phyloP scores from a whole-genome alignment of 495 filamentous ascomycete genomes.

The Hapsidospora chrysogenum region DNA sequence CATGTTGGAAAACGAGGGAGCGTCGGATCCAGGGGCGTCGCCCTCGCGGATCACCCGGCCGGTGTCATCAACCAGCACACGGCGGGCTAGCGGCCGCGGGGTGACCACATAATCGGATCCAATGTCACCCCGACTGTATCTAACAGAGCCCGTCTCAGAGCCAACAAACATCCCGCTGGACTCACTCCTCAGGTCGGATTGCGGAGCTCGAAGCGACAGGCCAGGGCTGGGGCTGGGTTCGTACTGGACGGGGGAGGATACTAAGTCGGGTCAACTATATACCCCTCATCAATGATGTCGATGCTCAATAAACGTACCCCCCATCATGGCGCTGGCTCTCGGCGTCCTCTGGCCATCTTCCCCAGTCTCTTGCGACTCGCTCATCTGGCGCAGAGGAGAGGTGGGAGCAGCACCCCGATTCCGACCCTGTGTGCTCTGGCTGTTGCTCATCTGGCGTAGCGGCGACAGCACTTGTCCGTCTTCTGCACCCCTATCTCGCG shows the following conservation, averaged over 20 bases:
- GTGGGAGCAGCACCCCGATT: slow-evolving; percentile 36
- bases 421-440: slow-evolving; percentile 36
- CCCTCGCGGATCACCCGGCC: slow-evolving; percentile 50
- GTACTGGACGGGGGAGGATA: slow-evolving; percentile 83
- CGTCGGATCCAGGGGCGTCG: slow-evolving; percentile 47
- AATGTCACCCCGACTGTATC: slow-evolving; percentile 65
- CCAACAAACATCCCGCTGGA: slow-evolving; percentile 78
- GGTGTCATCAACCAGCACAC: slow-evolving; percentile 67
- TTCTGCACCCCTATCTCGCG: slow-evolving; percentile 20
- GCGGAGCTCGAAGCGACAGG: slow-evolving; percentile 36
- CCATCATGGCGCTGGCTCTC: slow-evolving; percentile 43
- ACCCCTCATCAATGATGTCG: too few species aligned
- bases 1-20: slow-evolving; percentile 69
- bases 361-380: slow-evolving; percentile 30
- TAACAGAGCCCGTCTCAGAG: slow-evolving; percentile 35
- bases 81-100: slow-evolving; percentile 32
- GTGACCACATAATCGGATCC: slow-evolving; percentile 57
- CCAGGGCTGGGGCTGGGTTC: slow-evolving; percentile 73
- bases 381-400: slow-evolving; percentile 48
- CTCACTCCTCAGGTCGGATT: slow-evolving; percentile 50
- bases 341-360: slow-evolving; percentile 41
- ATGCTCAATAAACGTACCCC: slow-evolving; percentile 46
- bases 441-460: slow-evolving; percentile 34
- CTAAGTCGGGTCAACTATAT: slow-evolving; percentile 20
- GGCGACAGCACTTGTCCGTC: slow-evolving; percentile 26